Evolutionary conservation across 2,329 filamentous ascomycete genomes (phyloP).

Genomic region (Nectriaceae sp.): DNA sequence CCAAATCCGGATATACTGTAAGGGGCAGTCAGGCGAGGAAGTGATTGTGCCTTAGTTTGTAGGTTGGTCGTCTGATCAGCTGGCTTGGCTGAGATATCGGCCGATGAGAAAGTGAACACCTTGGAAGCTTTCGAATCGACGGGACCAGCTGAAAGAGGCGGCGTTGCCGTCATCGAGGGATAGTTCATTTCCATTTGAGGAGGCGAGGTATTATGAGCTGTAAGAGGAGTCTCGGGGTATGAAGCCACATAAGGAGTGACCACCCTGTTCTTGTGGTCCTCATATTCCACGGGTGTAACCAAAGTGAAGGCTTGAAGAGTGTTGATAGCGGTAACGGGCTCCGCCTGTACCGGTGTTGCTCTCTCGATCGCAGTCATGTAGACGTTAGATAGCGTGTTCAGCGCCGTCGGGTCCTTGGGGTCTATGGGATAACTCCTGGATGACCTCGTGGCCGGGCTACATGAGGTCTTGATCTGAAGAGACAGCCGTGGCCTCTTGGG

Average conservation of each 20-base stretch:
- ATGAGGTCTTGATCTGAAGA: conserved; percentile 53
- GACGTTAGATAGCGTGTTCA: conserved; percentile 68
- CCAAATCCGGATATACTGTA: conserved; percentile 15
- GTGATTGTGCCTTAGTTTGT: conserved; percentile 17
- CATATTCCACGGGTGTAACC: conserved; percentile 32
- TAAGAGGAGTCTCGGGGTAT: conserved; percentile 56
- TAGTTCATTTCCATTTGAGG: conserved; percentile 47
- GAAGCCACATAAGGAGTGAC: conserved; percentile 48
- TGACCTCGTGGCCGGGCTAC: conserved; percentile 39
- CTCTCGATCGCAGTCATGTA: conserved; percentile 65
- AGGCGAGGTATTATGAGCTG: conserved; percentile 53
- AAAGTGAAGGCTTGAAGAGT: conserved; percentile 37
- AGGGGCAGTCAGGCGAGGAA: conserved; percentile 11
- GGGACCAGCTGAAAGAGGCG: conserved; percentile 56
- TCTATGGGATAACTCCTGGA: conserved; percentile 42
- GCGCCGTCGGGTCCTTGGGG: conserved; percentile 61
- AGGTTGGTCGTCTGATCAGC: conserved; percentile 2
- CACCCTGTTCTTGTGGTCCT: conserved; percentile 34
- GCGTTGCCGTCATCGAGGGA: conserved; percentile 62
- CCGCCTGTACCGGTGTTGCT: conserved; percentile 49
- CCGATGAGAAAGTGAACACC: conserved; percentile 49
- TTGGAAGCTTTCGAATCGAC: conserved; percentile 43
- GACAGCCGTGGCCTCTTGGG: conserved; percentile 58
- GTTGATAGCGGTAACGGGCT: conserved; percentile 53
- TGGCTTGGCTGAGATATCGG: conserved; percentile 30